phyloP scores from a whole-genome alignment of 1,284 basidiomycete species.

The Rhodotorula glutinis region DNA sequence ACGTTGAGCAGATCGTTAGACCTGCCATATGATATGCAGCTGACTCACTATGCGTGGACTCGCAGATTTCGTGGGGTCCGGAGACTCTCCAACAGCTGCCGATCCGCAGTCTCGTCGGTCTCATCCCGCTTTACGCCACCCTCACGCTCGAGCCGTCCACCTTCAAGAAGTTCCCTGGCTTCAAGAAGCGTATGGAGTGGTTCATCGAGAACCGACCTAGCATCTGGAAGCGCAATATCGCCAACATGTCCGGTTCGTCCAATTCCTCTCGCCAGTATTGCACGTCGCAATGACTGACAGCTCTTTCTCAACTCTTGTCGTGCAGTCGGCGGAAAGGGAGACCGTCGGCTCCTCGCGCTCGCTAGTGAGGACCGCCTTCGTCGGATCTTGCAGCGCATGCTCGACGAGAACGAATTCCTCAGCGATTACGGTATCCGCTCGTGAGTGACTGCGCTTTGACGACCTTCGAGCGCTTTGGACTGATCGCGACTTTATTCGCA shows the following conservation, averaged over 20 bases:
- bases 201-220: conserved; percentile 90
- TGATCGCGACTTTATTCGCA: conserved; percentile 44
- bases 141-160: conserved; percentile 85
- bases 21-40: too few species aligned
- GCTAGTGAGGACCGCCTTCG: conserved; percentile 86
- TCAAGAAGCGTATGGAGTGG: conserved; percentile 98
- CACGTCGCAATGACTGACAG: neutral
- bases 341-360: conserved; percentile 82
- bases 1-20: conserved; percentile 58
- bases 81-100: conserved; percentile 72
- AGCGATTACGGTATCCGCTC: conserved; percentile 93
- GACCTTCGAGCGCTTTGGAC: neutral
- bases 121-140: conserved; percentile 93
- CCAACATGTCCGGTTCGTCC: conserved; percentile 79
- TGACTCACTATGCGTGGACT: neutral
- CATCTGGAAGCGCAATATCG: conserved; percentile 84
- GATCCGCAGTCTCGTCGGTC: conserved; percentile 85
- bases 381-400: conserved; percentile 88
- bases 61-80: conserved; percentile 42
- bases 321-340: conserved; percentile 70
- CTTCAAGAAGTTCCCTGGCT: conserved; percentile 88
- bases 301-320: neutral
- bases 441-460: conserved; percentile 54
- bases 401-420: conserved; percentile 93
- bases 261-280: neutral